Conservation (phyloP, 148 eudicot species). For the Fagopyrum homotropicum region DNA sequence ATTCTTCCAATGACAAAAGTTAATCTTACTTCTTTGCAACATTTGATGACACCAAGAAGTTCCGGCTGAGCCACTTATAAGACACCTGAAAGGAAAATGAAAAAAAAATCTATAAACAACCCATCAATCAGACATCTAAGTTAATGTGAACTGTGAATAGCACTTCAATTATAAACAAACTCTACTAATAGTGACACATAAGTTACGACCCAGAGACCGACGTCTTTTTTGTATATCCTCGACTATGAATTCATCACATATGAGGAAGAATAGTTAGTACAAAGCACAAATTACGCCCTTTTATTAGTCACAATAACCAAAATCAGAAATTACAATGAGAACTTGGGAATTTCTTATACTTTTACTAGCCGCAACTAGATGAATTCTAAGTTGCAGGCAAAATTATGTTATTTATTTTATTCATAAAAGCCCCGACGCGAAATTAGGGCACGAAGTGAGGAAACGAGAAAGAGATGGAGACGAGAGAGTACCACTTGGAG, state of each 20-base stretch:
- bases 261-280: background rate
- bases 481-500: slow-evolving; percentile 76
- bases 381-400: background rate
- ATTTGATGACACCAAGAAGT: slow-evolving; percentile 79
- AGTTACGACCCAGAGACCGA: background rate
- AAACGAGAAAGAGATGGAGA: background rate
- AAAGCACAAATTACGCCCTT: background rate
- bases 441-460: slow-evolving; percentile 11
- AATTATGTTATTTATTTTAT: background rate
- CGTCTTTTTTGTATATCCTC: background rate
- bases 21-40: slow-evolving; percentile 68
- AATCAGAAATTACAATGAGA: background rate
- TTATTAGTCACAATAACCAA: background rate
- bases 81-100: slow-evolving; percentile 52
- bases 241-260: background rate
- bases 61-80: slow-evolving; percentile 97
- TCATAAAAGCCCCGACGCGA: background rate
- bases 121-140: background rate
- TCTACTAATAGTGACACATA: background rate
- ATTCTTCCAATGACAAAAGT: background rate
- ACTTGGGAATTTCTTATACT: background rate
- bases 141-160: background rate
- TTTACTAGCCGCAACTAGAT: background rate
- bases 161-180: background rate
- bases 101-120: background rate